Conservation (phyloP, 345 rosid species). For the Schrenkiella parvula region DNA sequence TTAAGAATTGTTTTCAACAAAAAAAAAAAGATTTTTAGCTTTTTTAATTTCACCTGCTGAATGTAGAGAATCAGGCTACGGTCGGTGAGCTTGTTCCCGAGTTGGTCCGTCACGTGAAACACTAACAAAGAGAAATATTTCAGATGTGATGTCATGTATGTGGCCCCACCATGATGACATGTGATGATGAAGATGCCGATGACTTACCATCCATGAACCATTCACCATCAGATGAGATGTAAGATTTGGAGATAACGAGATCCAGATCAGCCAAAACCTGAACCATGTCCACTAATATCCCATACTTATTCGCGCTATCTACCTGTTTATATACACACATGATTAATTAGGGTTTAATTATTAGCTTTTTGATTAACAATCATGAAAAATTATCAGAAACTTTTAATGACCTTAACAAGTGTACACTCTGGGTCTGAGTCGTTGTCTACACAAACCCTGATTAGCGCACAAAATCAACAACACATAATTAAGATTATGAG, state of each 20-base stretch:
- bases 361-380: background rate
- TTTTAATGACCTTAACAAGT: conserved; percentile 64
- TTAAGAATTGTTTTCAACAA: background rate
- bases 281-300: conserved; percentile 89
- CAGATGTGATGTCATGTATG: conserved; percentile 2
- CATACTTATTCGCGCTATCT: conserved; percentile 88
- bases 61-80: conserved; percentile 57
- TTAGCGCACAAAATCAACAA: conserved; percentile 17
- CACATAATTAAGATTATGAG: background rate
- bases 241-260: conserved; percentile 89
- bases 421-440: conserved; percentile 71
- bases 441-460: conserved; percentile 86
- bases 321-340: conserved; percentile 47
- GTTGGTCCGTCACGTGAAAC: conserved; percentile 80
- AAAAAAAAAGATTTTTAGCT: too few species aligned
- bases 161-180: conserved; percentile 17
- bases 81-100: conserved; percentile 65
- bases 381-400: background rate
- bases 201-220: conserved; percentile 97
- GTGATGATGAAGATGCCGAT: conserved; percentile 8
- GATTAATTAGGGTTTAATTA: background rate
- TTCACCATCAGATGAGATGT: conserved; percentile 91
- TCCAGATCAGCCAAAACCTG: conserved; percentile 94
- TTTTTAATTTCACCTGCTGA: conserved; percentile 43
- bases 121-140: conserved; percentile 37